These are phyloP conservation scores for Fusarium acutatum DNA, from an alignment of 2,329 filamentous ascomycete genomes.

Conservation along the genomic window DNA sequence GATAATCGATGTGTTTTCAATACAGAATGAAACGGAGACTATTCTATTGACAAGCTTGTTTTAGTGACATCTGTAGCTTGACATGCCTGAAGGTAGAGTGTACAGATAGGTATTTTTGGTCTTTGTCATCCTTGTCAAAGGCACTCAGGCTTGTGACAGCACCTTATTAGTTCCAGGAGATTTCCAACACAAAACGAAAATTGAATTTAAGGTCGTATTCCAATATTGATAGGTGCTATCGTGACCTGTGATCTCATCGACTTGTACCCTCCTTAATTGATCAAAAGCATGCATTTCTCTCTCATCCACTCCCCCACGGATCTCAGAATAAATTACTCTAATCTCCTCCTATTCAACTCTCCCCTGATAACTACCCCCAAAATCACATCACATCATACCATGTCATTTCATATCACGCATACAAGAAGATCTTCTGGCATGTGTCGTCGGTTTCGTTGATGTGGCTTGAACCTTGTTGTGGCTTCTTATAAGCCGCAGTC, in stretches of 20 bases:
- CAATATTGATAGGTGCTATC: background rate
- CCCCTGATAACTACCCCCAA: background rate
- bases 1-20: background rate
- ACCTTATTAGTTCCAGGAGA: background rate
- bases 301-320: background rate
- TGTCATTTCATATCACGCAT: background rate
- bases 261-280: background rate
- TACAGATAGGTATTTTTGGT: background rate
- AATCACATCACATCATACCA: background rate
- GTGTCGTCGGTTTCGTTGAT: constrained; percentile 4
- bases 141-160: background rate
- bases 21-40: background rate
- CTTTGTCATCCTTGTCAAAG: background rate
- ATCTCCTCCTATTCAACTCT: constrained; percentile 13
- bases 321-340: background rate
- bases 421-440: background rate
- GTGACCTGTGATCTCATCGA: background rate
- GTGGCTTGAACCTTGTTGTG: constrained; percentile 3
- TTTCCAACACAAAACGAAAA: background rate
- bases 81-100: background rate
- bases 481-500: constrained; percentile 12
- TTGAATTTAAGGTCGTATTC: background rate
- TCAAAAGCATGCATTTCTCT: background rate
- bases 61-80: background rate
- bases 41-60: too few species aligned